These are phyloP conservation scores for Xylaria digitata DNA, from an alignment of 2,329 filamentous ascomycete species.

Conservation along the genomic window DNA sequence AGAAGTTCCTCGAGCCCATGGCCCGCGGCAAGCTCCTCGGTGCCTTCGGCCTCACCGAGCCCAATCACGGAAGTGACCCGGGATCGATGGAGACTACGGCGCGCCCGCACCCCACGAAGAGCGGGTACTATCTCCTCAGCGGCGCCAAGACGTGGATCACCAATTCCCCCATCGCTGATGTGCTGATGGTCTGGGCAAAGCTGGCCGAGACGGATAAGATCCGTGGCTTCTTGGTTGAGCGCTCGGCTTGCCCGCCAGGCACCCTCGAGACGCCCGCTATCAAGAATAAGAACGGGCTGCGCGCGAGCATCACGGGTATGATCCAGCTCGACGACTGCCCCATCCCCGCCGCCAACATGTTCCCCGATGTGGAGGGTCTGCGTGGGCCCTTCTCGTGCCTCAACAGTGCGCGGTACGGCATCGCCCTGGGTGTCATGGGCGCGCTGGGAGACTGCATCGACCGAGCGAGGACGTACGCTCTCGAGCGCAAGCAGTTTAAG, in stretches of 20 bases:
- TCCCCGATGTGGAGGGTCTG: slow-evolving; percentile 88
- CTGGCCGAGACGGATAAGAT: slow-evolving; percentile 93
- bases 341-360: slow-evolving; percentile 91
- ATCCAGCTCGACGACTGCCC: slow-evolving; percentile 94
- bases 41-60: slow-evolving; percentile 90
- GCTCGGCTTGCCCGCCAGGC: slow-evolving; percentile 84
- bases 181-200: slow-evolving; percentile 93
- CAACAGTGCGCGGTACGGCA: slow-evolving; percentile 93
- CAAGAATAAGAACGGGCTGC: slow-evolving; percentile 94
- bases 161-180: slow-evolving; percentile 88
- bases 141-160: slow-evolving; percentile 96
- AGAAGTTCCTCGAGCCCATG: slow-evolving; percentile 82
- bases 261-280: slow-evolving; percentile 91
- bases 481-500: slow-evolving; percentile 97
- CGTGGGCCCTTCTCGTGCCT: slow-evolving; percentile 91
- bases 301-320: slow-evolving; percentile 96
- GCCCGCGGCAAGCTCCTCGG: slow-evolving; percentile 85
- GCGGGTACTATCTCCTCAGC: slow-evolving; percentile 81
- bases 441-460: slow-evolving; percentile 91
- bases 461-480: slow-evolving; percentile 83
- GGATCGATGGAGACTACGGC: slow-evolving; percentile 90
- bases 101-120: slow-evolving; percentile 85
- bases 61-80: slow-evolving; percentile 92
- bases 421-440: slow-evolving; percentile 92
- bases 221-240: slow-evolving; percentile 89